phyloP scores from a whole-genome alignment of 106 monocot genomes.

The Dioscorea alata region DNA sequence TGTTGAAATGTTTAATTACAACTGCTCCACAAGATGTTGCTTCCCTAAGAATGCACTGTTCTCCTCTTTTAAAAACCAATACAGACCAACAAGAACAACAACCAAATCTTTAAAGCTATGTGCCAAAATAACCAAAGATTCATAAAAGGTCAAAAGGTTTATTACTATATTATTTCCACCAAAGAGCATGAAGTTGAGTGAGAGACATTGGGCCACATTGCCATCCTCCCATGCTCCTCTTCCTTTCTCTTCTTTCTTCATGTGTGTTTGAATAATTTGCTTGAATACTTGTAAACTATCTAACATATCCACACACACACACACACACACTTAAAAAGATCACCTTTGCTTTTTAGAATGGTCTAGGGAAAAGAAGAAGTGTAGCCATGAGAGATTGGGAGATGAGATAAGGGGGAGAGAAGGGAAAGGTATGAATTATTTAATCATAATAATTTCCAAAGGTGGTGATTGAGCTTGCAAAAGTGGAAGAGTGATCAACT shows the following conservation, averaged over 20 bases:
- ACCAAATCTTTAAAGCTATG: constrained; percentile 4
- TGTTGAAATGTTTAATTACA: not conserved
- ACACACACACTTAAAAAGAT: not conserved
- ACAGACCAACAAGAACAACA: constrained; percentile 3
- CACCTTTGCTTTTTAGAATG: constrained; percentile 36
- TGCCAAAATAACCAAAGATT: not conserved
- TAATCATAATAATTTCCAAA: not conserved
- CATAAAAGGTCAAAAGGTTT: not conserved
- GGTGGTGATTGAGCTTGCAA: constrained; percentile 28
- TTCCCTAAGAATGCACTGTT: constrained; percentile 20
- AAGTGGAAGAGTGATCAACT: constrained; percentile 15
- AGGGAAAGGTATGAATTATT: constrained; percentile 1
- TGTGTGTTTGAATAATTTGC: too few species aligned
- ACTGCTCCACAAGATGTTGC: constrained; percentile 36
- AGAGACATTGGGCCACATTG: too few species aligned
- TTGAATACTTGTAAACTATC: too few species aligned
- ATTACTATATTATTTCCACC: not conserved
- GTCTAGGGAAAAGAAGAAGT: constrained; percentile 18
- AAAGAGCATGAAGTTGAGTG: too few species aligned
- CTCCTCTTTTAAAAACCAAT: constrained; percentile 9
- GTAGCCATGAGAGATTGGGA: constrained; percentile 12
- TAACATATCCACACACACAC: too few species aligned
- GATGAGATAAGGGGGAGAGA: constrained; percentile 5
- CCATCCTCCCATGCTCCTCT: too few species aligned
- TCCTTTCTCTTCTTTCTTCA: too few species aligned